Evolutionary conservation across 345 rosid genomes (phyloP).

Genomic region (Melaleuca alternifolia): DNA sequence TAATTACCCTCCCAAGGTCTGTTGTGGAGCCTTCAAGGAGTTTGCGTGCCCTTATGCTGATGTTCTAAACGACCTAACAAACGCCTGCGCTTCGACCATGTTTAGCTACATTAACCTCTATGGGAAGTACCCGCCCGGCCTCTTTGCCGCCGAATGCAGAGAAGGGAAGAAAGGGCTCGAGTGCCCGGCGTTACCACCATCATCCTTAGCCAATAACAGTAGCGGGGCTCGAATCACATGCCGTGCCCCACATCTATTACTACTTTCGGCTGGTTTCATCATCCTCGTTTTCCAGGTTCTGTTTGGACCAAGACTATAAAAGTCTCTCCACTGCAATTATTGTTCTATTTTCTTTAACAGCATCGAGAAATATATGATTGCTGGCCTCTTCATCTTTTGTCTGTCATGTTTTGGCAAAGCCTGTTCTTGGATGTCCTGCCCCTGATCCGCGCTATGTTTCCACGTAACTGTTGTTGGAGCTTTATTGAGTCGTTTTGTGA

Average conservation of each 20-base stretch:
- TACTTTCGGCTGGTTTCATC: constrained; percentile 7
- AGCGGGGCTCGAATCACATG: constrained; percentile 1
- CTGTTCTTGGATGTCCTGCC: not conserved
- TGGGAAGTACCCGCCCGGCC: constrained; percentile 59
- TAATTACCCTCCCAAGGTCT: constrained; percentile 23
- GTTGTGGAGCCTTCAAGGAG: constrained; percentile 43
- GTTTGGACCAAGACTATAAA: not conserved
- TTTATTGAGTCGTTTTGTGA: not conserved
- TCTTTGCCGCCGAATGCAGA: constrained; percentile 42
- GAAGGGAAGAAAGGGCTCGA: constrained; percentile 47
- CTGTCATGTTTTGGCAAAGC: not conserved
- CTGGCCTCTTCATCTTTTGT: not conserved
- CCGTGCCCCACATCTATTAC: not conserved
- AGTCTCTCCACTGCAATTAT: not conserved
- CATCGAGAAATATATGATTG: not conserved
- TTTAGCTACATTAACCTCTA: constrained; percentile 55
- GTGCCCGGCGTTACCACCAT: constrained; percentile 25
- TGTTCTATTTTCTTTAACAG: not conserved
- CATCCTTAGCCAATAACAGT: constrained; percentile 2
- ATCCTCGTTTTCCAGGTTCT: not conserved
- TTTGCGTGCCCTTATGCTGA: constrained; percentile 55
- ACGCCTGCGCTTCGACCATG: constrained; percentile 44
- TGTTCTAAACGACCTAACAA: constrained; percentile 28
- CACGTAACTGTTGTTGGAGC: not conserved
- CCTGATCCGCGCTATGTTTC: not conserved